Conservation (phyloP, 345 rosid species). For the Streptanthus diversifolius region DNA sequence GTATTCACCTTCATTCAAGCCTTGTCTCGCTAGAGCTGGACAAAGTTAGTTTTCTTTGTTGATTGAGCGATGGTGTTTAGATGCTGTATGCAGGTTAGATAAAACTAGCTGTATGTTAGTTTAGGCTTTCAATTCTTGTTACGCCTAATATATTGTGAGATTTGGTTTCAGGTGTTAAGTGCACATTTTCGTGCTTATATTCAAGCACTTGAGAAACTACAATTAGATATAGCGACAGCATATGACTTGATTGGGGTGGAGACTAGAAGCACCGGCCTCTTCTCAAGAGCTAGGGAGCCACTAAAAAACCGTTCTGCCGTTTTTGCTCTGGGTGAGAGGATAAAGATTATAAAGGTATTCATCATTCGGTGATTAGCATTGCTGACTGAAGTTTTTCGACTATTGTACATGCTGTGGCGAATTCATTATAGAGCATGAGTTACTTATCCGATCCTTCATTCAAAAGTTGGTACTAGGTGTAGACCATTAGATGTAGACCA, state of each 20-base stretch:
- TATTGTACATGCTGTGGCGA: slow-evolving; percentile 4
- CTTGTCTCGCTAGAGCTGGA: slow-evolving; percentile 3
- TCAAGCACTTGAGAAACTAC: slow-evolving; percentile 92
- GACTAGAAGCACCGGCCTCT: slow-evolving; percentile 78
- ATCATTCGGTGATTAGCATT: slow-evolving; percentile 7
- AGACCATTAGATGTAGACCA: background rate
- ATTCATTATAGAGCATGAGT: background rate
- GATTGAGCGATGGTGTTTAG: background rate
- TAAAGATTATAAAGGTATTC: slow-evolving; percentile 80
- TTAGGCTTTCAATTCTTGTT: slow-evolving; percentile 4
- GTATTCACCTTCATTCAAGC: background rate
- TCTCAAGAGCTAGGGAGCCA: slow-evolving; percentile 84
- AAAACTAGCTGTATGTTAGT: background rate
- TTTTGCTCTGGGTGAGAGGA: slow-evolving; percentile 91
- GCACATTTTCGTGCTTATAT: slow-evolving; percentile 98
- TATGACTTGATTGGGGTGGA: slow-evolving; percentile 96
- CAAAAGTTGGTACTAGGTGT: slow-evolving; percentile 3
- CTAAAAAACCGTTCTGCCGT: slow-evolving; percentile 89
- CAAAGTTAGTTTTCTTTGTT: slow-evolving; percentile 16
- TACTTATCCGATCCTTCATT: background rate
- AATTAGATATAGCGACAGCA: slow-evolving; percentile 91
- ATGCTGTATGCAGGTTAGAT: slow-evolving; percentile 18
- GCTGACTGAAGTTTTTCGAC: background rate
- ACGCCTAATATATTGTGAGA: slow-evolving; percentile 6
- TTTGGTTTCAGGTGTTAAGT: slow-evolving; percentile 77